Conservation (phyloP, 345 rosid genomes). For the Dipteronia sinensis region DNA sequence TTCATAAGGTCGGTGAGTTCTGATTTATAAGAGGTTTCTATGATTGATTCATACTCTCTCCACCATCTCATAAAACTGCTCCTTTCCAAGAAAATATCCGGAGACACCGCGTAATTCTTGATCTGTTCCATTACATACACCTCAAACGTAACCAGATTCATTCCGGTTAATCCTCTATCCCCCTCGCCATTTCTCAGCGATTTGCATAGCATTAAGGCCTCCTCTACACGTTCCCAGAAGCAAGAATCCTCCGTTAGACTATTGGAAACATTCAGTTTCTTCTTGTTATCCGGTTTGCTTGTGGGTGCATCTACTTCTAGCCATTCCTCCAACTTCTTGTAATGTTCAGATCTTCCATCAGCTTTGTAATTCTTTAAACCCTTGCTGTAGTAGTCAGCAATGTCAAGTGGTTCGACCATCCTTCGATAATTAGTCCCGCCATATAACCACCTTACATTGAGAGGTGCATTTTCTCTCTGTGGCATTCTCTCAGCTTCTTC, state of each 20-base stretch:
- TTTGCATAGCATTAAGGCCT: slow-evolving; percentile 41
- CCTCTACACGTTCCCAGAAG: slow-evolving; percentile 85
- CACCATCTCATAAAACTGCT: slow-evolving; percentile 84
- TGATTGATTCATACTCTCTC: slow-evolving; percentile 40
- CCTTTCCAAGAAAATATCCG: slow-evolving; percentile 57
- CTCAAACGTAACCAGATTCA: slow-evolving; percentile 37
- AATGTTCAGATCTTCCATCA: slow-evolving; percentile 52
- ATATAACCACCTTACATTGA: slow-evolving; percentile 39
- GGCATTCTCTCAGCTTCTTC: slow-evolving; percentile 56
- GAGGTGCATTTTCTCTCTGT: slow-evolving; percentile 34
- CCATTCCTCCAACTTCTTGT: slow-evolving; percentile 55
- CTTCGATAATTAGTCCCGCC: slow-evolving; percentile 59
- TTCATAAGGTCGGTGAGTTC: slow-evolving; percentile 45
- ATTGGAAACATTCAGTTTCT: slow-evolving; percentile 29
- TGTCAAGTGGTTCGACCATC: slow-evolving; percentile 77
- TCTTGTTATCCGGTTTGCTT: background rate
- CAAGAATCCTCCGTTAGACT: slow-evolving; percentile 64
- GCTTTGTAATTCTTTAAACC: slow-evolving; percentile 33
- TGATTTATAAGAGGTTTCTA: slow-evolving; percentile 22
- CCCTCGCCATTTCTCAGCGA: slow-evolving; percentile 16
- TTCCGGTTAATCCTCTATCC: background rate
- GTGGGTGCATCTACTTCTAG: slow-evolving; percentile 10
- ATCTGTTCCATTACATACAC: slow-evolving; percentile 42
- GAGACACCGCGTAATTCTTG: slow-evolving; percentile 47
- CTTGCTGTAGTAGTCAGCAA: slow-evolving; percentile 56